Evolutionary conservation across 805 yeast genomes (phyloP).

Genomic region (Cyberlindnera bimundalis): DNA sequence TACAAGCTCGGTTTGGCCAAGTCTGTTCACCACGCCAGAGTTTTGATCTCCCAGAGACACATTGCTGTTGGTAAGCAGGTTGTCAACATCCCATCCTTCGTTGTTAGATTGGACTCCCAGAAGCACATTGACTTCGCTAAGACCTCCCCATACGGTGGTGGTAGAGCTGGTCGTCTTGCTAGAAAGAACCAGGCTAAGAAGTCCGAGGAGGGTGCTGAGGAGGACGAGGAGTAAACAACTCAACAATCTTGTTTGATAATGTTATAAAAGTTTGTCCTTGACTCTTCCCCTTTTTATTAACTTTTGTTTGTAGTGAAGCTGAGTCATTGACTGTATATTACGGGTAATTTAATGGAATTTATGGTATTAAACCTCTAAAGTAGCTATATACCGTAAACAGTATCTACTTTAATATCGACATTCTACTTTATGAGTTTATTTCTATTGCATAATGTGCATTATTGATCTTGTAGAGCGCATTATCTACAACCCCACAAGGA

Average conservation of each 20-base stretch:
- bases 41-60: constrained; percentile 97
- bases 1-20: constrained; percentile 99
- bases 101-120: constrained; percentile 99
- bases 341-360: constrained; percentile 7
- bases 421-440: no score
- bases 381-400: no score
- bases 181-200: constrained; percentile 47
- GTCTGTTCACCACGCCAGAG: constrained; percentile 99
- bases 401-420: no score
- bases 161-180: constrained; percentile 99
- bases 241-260: constrained; percentile 5
- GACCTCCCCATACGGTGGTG: constrained; percentile 99
- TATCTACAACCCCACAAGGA: no score
- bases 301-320: constrained; percentile 5
- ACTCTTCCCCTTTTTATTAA: constrained; percentile 6
- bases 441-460: no score
- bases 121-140: constrained; percentile 99
- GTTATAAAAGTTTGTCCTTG: constrained; percentile 12
- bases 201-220: constrained; percentile 50
- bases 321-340: constrained; percentile 8
- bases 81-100: constrained; percentile 98
- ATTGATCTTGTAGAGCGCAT: no score
- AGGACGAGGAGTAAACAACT: constrained; percentile 59
- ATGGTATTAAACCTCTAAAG: no score
- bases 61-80: constrained; percentile 99